Evolutionary conservation across 2,329 filamentous ascomycete genomes (phyloP).

Genomic region (Penicillium corylophilum): DNA sequence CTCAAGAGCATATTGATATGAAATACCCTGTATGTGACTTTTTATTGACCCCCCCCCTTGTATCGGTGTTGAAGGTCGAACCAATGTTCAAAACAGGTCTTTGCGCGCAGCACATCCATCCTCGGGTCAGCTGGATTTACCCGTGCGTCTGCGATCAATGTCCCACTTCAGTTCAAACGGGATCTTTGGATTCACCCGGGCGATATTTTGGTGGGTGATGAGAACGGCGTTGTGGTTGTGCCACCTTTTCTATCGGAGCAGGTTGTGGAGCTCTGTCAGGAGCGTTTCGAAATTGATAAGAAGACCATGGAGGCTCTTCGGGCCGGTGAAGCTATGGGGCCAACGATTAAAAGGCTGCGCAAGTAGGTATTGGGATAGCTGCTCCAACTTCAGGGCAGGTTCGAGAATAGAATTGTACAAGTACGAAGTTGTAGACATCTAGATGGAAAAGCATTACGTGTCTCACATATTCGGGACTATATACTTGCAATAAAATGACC

Average conservation of each 20-base stretch:
- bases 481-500: neutral
- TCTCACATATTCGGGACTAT: neutral
- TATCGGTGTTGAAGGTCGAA: neutral
- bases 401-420: neutral
- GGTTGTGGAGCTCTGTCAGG: slow-evolving; percentile 14
- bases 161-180: slow-evolving; percentile 13
- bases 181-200: slow-evolving; percentile 16
- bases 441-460: neutral
- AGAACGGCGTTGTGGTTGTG: slow-evolving; percentile 17
- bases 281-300: slow-evolving; percentile 18
- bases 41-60: neutral
- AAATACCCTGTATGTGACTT: slow-evolving; percentile 9
- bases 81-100: slow-evolving; percentile 7
- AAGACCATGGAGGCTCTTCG: slow-evolving; percentile 17
- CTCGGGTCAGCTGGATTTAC: slow-evolving; percentile 16
- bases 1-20: slow-evolving; percentile 15
- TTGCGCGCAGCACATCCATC: slow-evolving; percentile 12
- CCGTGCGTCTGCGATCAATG: slow-evolving; percentile 17
- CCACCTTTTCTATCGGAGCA: slow-evolving; percentile 13
- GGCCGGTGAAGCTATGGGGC: slow-evolving; percentile 14
- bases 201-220: slow-evolving; percentile 17
- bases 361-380: slow-evolving; percentile 5
- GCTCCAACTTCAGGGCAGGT: too few relatives aligned
- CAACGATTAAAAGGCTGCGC: slow-evolving; percentile 13
- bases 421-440: neutral